Conservation (phyloP, 768 basidiomycete species). For the Psilocybe sp. region DNA sequence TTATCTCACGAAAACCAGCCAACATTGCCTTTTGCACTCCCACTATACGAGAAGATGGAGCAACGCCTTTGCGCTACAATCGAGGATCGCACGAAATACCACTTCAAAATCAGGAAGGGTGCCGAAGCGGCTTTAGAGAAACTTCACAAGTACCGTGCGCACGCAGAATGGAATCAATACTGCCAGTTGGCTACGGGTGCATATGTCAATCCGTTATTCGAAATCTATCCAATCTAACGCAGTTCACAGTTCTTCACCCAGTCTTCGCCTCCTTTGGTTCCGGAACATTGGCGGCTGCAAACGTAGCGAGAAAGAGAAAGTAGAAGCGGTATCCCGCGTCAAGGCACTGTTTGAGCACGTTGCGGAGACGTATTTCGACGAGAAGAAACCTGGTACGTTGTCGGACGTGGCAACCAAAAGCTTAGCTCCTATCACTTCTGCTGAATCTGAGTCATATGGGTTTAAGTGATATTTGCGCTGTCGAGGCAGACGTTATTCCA, state of each 20-base stretch:
- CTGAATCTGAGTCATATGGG: background rate
- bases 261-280: slow-evolving; percentile 20
- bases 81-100: background rate
- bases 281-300: background rate
- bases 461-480: background rate
- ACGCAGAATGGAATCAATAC: slow-evolving; percentile 19
- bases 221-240: background rate
- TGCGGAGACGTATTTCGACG: background rate
- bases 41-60: slow-evolving; percentile 25
- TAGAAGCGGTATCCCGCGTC: background rate
- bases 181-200: slow-evolving; percentile 24
- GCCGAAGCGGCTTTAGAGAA: slow-evolving; percentile 20
- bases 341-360: slow-evolving; percentile 1
- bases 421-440: too few relatives aligned
- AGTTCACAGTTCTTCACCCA: slow-evolving; percentile 23
- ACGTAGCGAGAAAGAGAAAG: background rate
- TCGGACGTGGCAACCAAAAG: too few relatives aligned
- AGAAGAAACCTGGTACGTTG: too few relatives aligned
- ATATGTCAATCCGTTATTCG: slow-evolving; percentile 5
- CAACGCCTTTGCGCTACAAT: slow-evolving; percentile 14
- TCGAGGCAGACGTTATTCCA: background rate
- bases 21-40: slow-evolving; percentile 29
- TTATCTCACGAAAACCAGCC: slow-evolving; percentile 22
- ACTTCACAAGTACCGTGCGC: slow-evolving; percentile 20
- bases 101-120: slow-evolving; percentile 9